A percentile compares a stretch with the other conserved stretches of the same genome.
These are phyloP conservation scores for Babjeviella inositovora DNA, from an alignment of 805 yeast species.

Conservation along the genomic window DNA sequence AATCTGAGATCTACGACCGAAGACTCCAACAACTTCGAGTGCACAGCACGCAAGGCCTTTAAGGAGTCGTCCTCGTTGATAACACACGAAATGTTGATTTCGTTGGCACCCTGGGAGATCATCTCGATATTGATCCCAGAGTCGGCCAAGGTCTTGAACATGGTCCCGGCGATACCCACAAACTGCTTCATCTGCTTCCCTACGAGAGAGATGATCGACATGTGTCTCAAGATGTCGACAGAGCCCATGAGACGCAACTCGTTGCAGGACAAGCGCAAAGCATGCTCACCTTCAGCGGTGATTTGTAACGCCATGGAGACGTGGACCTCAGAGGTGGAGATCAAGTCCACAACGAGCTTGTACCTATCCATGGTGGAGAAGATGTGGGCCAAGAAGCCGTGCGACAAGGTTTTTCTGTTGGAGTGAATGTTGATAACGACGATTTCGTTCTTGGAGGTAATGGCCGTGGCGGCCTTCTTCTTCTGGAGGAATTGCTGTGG, in stretches of 20 bases:
- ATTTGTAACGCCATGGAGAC: slow-evolving; percentile 95
- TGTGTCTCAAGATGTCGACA: slow-evolving; percentile 74
- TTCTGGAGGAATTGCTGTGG: slow-evolving; percentile 19
- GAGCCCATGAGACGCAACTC: slow-evolving; percentile 73
- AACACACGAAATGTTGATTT: slow-evolving; percentile 92
- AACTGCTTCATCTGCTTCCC: slow-evolving; percentile 96
- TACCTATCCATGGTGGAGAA: slow-evolving; percentile 75
- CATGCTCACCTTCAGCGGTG: slow-evolving; percentile 43
- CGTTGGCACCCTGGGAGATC: slow-evolving; percentile 98
- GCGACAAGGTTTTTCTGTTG: slow-evolving; percentile 81
- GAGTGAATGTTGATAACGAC: slow-evolving; percentile 89
- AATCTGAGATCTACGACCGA: slow-evolving; percentile 14
- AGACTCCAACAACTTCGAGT: slow-evolving; percentile 52
- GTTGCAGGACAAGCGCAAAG: slow-evolving; percentile 55
- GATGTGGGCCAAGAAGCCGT: slow-evolving; percentile 87
- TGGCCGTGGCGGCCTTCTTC: slow-evolving; percentile 78
- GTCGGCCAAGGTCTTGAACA: slow-evolving; percentile 89
- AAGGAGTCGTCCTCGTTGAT: slow-evolving; percentile 71
- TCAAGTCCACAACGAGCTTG: slow-evolving; percentile 83
- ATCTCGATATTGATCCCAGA: slow-evolving; percentile 89
- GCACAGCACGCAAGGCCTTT: slow-evolving; percentile 77
- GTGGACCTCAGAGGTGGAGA: slow-evolving; percentile 94
- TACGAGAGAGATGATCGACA: slow-evolving; percentile 87
- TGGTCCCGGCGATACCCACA: slow-evolving; percentile 93
- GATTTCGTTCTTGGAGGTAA: slow-evolving; percentile 86